Evolutionary conservation across 768 basidiomycete genomes (phyloP).

Genomic region (Leccinum arenicola): DNA sequence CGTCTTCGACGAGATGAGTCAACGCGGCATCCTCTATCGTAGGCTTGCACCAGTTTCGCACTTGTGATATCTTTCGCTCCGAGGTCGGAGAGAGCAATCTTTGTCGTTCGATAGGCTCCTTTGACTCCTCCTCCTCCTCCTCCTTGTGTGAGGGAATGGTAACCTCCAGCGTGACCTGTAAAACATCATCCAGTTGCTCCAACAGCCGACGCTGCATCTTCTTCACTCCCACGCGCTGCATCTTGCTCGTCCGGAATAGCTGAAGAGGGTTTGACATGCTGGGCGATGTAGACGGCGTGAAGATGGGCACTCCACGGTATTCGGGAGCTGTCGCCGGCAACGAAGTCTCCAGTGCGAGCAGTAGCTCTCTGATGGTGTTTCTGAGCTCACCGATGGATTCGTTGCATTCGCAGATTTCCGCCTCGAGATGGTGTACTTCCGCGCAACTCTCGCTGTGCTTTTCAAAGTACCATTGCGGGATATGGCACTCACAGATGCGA

Average conservation of each 20-base stretch:
- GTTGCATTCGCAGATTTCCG: slow-evolving; percentile 91
- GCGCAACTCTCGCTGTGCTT: slow-evolving; percentile 99
- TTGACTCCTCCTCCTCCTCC: slow-evolving; percentile 82
- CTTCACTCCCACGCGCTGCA: slow-evolving; percentile 78
- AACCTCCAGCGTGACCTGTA: slow-evolving; percentile 76
- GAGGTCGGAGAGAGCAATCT: slow-evolving; percentile 85
- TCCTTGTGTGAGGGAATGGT: slow-evolving; percentile 84
- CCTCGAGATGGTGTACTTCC: slow-evolving; percentile 93
- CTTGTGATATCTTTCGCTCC: slow-evolving; percentile 79
- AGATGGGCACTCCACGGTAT: slow-evolving; percentile 86
- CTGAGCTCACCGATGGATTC: slow-evolving; percentile 87
- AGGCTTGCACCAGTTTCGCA: slow-evolving; percentile 86
- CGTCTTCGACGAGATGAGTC: slow-evolving; percentile 78
- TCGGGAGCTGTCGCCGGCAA: slow-evolving; percentile 68
- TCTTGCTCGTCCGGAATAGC: slow-evolving; percentile 70
- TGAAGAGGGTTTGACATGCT: slow-evolving; percentile 73
- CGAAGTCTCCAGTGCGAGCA: slow-evolving; percentile 67
- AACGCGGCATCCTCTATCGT: slow-evolving; percentile 83
- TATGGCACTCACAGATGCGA: slow-evolving; percentile 95
- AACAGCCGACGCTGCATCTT: slow-evolving; percentile 78
- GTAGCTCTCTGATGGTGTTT: slow-evolving; percentile 80
- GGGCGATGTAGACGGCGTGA: slow-evolving; percentile 69
- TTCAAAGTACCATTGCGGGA: slow-evolving; percentile 99
- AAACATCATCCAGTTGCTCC: slow-evolving; percentile 83
- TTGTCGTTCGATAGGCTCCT: slow-evolving; percentile 91